Evolutionary conservation across 2,329 filamentous ascomycete genomes (phyloP), one percentile per base, ranked within the genome.

Genomic region (Paracamarosporium sp.): DNA sequence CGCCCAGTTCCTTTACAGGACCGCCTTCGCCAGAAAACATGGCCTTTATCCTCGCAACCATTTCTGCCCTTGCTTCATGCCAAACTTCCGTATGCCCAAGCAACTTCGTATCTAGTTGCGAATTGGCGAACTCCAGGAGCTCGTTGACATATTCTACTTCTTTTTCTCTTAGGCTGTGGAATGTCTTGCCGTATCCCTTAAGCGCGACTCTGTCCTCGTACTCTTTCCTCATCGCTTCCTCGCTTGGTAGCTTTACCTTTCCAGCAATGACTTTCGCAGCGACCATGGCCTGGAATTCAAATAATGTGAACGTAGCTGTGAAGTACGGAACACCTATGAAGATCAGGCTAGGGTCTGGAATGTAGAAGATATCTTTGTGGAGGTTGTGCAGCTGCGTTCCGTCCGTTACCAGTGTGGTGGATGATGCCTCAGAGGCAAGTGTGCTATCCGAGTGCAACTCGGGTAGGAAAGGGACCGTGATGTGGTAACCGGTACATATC

Each of bases 361-460:
- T 90, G 72, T 90, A 91, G 68, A 89, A 91, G 13, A 91, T 87
- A 68, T 91, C 88, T 56, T 86, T 86, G 77, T 90, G 86, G 1
- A 91, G 77, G 62, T 91, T 90, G 65, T 91, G 88, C 2, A 80
- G 71, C 69, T 87, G 85, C 12, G 81, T 81, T 1, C 88, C 88
- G 43, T 90, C 86, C 0, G 85, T 90, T 4, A 91, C 84, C 0
- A 92, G 76, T 0, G 86, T 72, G 0, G 70, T 76, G 0, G 85
- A 80, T 35, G 82, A 78, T 0, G 86, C 87, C 0, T 84, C 67
- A 1, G 81, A 71, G 0, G 79, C 74, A 0, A 75, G 50, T 0
- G 74, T 75, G 13, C 74, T 59, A 79, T 85, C 79, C 56, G 79
- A 67, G 72, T 83, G 82, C 17, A 83, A 78, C 9, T 83, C 71